Conservation (phyloP, 148 eudicot genomes). For the Camellia japonica region DNA sequence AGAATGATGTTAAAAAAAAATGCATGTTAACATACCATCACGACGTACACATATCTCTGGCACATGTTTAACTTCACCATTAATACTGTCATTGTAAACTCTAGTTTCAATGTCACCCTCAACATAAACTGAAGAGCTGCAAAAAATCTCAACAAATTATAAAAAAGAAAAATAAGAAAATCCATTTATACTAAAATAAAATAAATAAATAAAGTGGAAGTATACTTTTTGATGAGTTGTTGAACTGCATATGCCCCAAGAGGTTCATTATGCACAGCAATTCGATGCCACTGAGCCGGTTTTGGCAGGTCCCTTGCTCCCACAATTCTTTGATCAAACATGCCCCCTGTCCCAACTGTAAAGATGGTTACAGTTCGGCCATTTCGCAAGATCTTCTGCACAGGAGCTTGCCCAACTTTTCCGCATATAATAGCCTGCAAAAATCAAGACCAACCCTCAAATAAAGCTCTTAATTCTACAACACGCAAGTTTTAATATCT, state of each 20-base stretch:
- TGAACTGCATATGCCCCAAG: conserved; percentile 92
- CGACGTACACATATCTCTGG: conserved; percentile 86
- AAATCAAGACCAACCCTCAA: not conserved
- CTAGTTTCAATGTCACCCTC: conserved; percentile 97
- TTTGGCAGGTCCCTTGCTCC: conserved; percentile 57
- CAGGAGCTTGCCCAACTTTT: conserved; percentile 83
- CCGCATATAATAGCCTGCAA: conserved; percentile 91
- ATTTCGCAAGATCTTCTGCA: conserved; percentile 90
- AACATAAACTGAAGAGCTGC: conserved; percentile 91
- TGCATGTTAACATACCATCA: too few relatives aligned
- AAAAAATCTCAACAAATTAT: conserved; percentile 25
- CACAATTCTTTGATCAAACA: conserved; percentile 76
- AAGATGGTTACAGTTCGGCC: conserved; percentile 87
- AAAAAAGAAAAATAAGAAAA: too few relatives aligned
- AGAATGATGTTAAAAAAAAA: not conserved
- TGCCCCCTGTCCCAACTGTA: conserved; percentile 94
- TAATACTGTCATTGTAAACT: conserved; percentile 81
- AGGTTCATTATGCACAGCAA: conserved; percentile 80
- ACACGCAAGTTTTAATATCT: not conserved
- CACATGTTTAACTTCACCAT: conserved; percentile 66
- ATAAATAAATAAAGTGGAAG: conserved; percentile 1
- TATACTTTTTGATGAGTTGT: conserved; percentile 75
- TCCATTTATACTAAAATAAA: not conserved
- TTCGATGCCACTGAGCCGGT: conserved; percentile 96
- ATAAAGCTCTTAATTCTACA: not conserved